phyloP scores from a whole-genome alignment of 78 protist species.

The Neovahlkampfia damariscottae region DNA sequence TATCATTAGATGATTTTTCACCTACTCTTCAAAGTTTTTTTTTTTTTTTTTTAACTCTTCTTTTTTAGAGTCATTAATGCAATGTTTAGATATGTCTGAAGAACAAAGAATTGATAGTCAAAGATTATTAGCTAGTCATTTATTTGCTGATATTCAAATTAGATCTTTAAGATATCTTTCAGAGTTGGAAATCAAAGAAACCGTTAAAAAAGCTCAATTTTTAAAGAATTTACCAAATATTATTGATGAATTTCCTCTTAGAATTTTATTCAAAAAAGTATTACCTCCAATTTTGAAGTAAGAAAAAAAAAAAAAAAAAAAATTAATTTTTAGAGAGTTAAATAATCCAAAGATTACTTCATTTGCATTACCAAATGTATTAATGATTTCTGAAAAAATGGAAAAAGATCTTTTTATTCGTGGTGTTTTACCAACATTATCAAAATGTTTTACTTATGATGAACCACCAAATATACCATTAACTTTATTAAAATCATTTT shows the following conservation, averaged over 20 bases:
- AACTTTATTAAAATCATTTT: not conserved
- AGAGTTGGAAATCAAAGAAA: not conserved
- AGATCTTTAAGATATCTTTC: not conserved
- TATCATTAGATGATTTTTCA: no score
- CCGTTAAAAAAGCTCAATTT: not conserved
- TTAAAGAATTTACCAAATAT: not conserved
- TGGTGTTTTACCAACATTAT: not conserved
- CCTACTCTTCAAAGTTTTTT: no score
- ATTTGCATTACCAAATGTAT: not conserved
- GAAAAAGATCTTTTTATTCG: not conserved
- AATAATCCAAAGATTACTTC: not conserved
- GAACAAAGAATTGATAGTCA: not conserved
- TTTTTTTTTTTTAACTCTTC: no score
- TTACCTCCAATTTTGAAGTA: not conserved
- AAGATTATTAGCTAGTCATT: not conserved
- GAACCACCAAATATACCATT: not conserved
- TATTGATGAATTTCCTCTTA: not conserved
- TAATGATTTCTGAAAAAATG: not conserved
- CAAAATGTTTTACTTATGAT: not conserved
- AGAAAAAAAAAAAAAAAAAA: no score
- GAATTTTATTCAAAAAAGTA: not conserved
- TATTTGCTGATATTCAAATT: not conserved
- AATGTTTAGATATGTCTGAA: no score
- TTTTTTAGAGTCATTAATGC: no score
- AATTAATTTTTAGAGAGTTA: not conserved